Percentiles rank a stretch among this genome's conserved stretches.
Evolutionary conservation across 176 grass and related monocot species (phyloP).

Genomic region (Raddia guianensis): DNA sequence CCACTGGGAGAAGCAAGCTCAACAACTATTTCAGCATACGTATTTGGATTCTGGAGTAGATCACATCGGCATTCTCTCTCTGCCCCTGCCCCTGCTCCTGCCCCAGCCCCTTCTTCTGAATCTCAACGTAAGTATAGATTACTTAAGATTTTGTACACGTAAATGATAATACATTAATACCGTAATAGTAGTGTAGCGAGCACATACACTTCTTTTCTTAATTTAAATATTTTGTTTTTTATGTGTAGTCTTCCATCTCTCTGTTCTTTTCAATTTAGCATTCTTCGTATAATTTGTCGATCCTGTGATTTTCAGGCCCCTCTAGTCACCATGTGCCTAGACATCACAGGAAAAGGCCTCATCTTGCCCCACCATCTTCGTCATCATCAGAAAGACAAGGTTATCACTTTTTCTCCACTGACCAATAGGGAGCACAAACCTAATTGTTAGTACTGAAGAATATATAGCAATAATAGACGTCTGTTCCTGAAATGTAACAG

Average conservation of each 20-base stretch:
- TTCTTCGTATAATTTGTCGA: neutral
- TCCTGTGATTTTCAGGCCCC: slow-evolving; percentile 38
- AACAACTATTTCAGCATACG: slow-evolving; percentile 40
- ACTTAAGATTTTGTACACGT: slow-evolving; percentile 3
- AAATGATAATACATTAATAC: slow-evolving; percentile 14
- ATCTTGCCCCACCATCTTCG: slow-evolving; percentile 45
- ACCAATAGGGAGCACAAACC: slow-evolving; percentile 16
- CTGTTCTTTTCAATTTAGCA: neutral
- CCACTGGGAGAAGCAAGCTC: slow-evolving; percentile 53
- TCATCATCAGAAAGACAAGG: slow-evolving; percentile 58
- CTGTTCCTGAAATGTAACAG: slow-evolving; percentile 43
- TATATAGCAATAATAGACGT: neutral
- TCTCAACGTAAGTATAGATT: slow-evolving; percentile 50
- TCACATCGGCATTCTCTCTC: slow-evolving; percentile 37
- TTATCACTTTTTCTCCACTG: slow-evolving; percentile 39
- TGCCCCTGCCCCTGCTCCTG: slow-evolving; percentile 42
- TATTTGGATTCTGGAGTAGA: slow-evolving; percentile 49
- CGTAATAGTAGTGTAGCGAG: neutral
- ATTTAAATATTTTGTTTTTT: neutral
- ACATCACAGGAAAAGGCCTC: slow-evolving; percentile 53
- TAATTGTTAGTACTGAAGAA: slow-evolving; percentile 9
- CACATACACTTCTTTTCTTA: neutral
- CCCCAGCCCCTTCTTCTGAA: slow-evolving; percentile 50
- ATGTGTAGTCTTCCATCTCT: neutral
- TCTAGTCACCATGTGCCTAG: slow-evolving; percentile 36